These are phyloP conservation scores for Salix koriyanagi DNA, from an alignment of 345 rosid species.

Conservation along the genomic window DNA sequence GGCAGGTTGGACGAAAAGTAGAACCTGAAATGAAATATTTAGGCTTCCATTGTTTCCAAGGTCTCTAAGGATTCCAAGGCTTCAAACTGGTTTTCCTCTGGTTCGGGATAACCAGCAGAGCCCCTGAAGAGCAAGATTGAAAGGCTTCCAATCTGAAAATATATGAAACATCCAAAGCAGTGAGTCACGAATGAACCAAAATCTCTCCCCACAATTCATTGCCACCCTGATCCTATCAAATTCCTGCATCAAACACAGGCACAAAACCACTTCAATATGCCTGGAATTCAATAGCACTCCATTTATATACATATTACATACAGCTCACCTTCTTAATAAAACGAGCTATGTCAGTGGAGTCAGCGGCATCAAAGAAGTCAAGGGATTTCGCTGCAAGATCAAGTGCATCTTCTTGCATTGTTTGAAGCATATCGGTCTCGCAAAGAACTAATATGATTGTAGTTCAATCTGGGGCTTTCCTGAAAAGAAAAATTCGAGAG, in stretches of 20 bases:
- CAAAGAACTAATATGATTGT: conserved; percentile 34
- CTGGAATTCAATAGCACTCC: background rate
- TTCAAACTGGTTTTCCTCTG: conserved; percentile 18
- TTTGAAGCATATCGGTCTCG: conserved; percentile 75
- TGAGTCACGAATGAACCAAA: conserved; percentile 70
- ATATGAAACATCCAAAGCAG: conserved; percentile 51
- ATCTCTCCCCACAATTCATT: conserved; percentile 65
- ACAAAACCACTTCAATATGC: background rate
- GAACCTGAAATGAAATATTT: background rate
- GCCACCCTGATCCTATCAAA: conserved; percentile 55
- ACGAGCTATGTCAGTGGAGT: conserved; percentile 63
- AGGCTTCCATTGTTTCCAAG: conserved; percentile 17
- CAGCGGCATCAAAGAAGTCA: conserved; percentile 66
- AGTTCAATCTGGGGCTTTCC: background rate
- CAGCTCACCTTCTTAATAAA: conserved; percentile 67
- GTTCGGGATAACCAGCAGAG: conserved; percentile 30
- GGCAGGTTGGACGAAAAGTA: background rate
- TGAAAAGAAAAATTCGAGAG: background rate
- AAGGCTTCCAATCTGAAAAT: conserved; percentile 55
- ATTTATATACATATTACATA: too few species aligned
- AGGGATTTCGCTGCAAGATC: conserved; percentile 71
- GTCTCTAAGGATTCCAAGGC: conserved; percentile 7
- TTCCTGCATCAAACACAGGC: conserved; percentile 38
- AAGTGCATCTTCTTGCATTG: conserved; percentile 74
- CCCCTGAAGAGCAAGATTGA: conserved; percentile 63